Evolutionary conservation across 208 protist species (phyloP), one percentile per base, ranked within the genome.

Genomic region (Acanthamoeba divionensis): DNA sequence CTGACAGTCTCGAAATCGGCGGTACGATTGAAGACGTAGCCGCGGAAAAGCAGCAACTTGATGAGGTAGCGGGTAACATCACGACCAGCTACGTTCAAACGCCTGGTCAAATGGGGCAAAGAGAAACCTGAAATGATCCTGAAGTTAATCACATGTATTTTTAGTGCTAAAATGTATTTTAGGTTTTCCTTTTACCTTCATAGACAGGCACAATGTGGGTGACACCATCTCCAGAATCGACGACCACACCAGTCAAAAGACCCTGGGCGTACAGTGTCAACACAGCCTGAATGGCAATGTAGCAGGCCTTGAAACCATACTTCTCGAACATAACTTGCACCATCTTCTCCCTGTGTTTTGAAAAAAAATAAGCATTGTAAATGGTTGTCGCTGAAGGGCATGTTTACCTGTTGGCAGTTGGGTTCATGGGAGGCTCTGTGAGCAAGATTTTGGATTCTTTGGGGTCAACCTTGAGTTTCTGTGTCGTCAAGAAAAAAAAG

Each of bases 141-240:
- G n/a, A n/a, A n/a, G n/a, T n/a, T n/a, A n/a, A n/a, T n/a, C n/a
- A n/a, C n/a, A n/a, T n/a, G n/a, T n/a, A n/a, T n/a, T n/a, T n/a
- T n/a, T n/a, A n/a, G n/a, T n/a, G n/a, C n/a, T n/a, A n/a, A n/a
- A n/a, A n/a, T n/a, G n/a, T n/a, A n/a, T n/a, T n/a, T n/a, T n/a
- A n/a, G n/a, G n/a, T n/a, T n/a, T n/a, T n/a, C n/a, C n/a, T n/a
- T n/a, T n/a, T n/a, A n/a, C n/a, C 98, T 65, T 99, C 98, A 89
- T 96, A 99, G 9, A 99, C 98, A 21, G 98, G 98, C 2, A 98
- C 97, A 66, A 99, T 96, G 85, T 99, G 98, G 13, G 99, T 99
- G 45, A 99, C 97, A 62, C 98, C 99, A 73, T 99, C 98, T 60
- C 99, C 99, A 83, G 96, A 98, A 93, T 99, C 98, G 41, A 99